A percentile compares a stretch with the other conserved stretches of the same genome.
These are phyloP conservation scores for Camelina sativa DNA, from an alignment of 345 rosid species.

Conservation along the genomic window DNA sequence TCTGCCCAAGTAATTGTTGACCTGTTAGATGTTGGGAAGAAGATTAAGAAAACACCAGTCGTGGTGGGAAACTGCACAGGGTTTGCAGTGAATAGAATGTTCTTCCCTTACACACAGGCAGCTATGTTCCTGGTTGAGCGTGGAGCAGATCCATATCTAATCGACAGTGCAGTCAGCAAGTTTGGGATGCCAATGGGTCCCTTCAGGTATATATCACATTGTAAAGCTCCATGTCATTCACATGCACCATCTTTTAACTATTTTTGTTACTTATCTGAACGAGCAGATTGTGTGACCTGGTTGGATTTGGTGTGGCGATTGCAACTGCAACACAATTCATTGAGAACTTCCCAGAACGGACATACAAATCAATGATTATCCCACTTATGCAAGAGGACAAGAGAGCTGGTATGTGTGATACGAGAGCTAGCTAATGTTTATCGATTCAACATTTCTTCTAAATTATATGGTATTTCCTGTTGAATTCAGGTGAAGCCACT, in stretches of 20 bases:
- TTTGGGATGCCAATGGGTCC: conserved; percentile 99
- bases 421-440: conserved; percentile 4
- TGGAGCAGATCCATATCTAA: conserved; percentile 77
- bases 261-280: conserved; percentile 17
- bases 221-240: conserved; percentile 17
- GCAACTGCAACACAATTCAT: conserved; percentile 83
- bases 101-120: conserved; percentile 92
- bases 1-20: conserved; percentile 90
- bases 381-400: conserved; percentile 93
- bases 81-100: conserved; percentile 97
- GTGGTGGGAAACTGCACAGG: conserved; percentile 99
- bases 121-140: conserved; percentile 82
- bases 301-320: conserved; percentile 89
- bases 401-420: conserved; percentile 64
- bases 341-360: conserved; percentile 79
- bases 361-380: conserved; percentile 83
- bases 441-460: conserved; percentile 13
- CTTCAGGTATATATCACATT: conserved; percentile 64
- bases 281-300: conserved; percentile 80
- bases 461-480: conserved; percentile 27
- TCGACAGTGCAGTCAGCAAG: conserved; percentile 76
- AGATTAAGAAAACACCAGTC: conserved; percentile 88
- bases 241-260: background rate
- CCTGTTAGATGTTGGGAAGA: conserved; percentile 86
- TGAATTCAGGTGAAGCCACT: conserved; percentile 74